Evolutionary conservation across 805 yeast species (phyloP).

Genomic region (Priceomyces carsonii): DNA sequence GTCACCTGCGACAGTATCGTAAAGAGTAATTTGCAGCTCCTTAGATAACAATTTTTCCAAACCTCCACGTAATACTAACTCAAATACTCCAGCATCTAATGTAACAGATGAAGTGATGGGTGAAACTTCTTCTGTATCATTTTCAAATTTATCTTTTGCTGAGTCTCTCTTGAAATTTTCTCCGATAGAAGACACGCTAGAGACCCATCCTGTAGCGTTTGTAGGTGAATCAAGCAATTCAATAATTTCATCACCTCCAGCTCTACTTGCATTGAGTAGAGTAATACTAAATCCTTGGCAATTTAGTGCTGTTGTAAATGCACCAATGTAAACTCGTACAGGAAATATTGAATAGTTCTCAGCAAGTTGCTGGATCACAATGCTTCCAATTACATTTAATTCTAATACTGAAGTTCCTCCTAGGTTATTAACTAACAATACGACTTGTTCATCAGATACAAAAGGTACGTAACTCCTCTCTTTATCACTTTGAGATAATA

Average conservation of each 20-base stretch:
- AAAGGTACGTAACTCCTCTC: conserved; percentile 33
- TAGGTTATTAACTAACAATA: conserved; percentile 32
- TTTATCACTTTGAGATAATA: conserved; percentile 23
- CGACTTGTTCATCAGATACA: conserved; percentile 25
- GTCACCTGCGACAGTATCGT: conserved; percentile 47
- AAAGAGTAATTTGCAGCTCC: conserved; percentile 38
- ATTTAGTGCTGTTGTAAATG: conserved; percentile 36
- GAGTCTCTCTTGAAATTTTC: conserved; percentile 20
- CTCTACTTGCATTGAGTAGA: conserved; percentile 31
- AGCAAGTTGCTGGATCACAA: conserved; percentile 21
- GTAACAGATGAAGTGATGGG: conserved; percentile 15
- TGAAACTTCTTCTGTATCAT: conserved; percentile 12
- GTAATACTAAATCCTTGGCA: conserved; percentile 40
- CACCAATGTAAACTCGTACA: conserved; percentile 30
- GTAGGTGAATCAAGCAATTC: conserved; percentile 31
- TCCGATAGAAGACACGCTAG: conserved; percentile 16
- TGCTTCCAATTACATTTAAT: conserved; percentile 25
- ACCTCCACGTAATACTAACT: conserved; percentile 20
- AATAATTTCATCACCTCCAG: conserved; percentile 21
- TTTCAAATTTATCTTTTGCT: conserved; percentile 24
- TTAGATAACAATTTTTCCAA: conserved; percentile 27
- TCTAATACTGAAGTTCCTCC: conserved; percentile 40
- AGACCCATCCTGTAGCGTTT: conserved; percentile 29
- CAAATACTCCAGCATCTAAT: conserved; percentile 18
- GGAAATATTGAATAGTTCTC: conserved; percentile 25